Conservation (phyloP, 2,329 filamentous ascomycete species). For the Clathrospora elynae region DNA sequence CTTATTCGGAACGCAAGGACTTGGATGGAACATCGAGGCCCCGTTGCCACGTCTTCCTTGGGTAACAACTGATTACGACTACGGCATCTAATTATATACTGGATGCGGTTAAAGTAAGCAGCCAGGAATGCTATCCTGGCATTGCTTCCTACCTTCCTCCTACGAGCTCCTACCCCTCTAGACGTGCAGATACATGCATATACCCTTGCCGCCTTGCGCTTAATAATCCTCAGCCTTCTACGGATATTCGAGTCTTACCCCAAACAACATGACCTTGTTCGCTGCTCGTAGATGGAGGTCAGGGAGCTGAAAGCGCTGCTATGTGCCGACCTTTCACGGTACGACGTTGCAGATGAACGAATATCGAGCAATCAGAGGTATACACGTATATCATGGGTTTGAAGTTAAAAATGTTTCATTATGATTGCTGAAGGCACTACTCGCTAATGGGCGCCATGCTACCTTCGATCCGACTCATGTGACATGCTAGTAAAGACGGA, state of each 20-base stretch:
- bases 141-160: not conserved
- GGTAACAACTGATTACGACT: too few species aligned
- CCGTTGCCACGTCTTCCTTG: too few species aligned
- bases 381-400: slow-evolving; percentile 9
- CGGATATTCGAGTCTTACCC: not conserved
- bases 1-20: slow-evolving; percentile 19
- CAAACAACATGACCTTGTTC: not conserved
- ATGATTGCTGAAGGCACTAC: not conserved
- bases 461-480: slow-evolving; percentile 1
- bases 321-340: slow-evolving; percentile 10
- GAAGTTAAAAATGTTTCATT: not conserved
- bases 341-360: slow-evolving; percentile 12
- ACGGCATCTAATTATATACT: too few species aligned
- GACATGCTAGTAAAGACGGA: slow-evolving; percentile 19
- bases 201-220: too few species aligned
- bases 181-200: not conserved
- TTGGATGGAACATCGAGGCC: slow-evolving; percentile 17
- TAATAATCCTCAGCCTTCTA: too few species aligned
- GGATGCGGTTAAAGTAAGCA: slow-evolving; percentile 3
- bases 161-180: not conserved
- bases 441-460: not conserved
- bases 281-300: not conserved
- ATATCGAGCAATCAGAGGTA: slow-evolving; percentile 9
- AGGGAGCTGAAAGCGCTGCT: slow-evolving; percentile 10
- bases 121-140: slow-evolving; percentile 7